Conservation (phyloP, 768 basidiomycete species). For the Calocybe gangraenosa region DNA sequence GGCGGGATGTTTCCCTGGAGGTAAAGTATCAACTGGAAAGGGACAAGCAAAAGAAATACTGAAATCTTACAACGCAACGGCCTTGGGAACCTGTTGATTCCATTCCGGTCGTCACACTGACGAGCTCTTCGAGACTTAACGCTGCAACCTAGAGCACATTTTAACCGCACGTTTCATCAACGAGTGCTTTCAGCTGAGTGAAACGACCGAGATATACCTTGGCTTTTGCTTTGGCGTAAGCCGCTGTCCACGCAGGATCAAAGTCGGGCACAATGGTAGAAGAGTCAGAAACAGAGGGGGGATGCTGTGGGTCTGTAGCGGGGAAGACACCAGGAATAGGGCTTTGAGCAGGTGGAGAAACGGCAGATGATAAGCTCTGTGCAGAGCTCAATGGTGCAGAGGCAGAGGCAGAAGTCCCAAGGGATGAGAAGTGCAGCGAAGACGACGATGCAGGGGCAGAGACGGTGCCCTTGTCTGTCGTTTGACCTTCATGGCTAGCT, state of each 20-base stretch:
- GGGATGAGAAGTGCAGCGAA: not conserved
- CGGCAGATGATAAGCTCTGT: constrained; percentile 26
- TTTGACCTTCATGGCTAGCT: not conserved
- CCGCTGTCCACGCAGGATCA: constrained; percentile 33
- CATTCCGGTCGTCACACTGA: constrained; percentile 44
- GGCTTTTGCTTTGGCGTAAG: constrained; percentile 39
- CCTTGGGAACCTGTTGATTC: constrained; percentile 34
- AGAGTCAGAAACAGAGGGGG: constrained; percentile 34
- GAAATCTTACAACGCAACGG: constrained; percentile 36
- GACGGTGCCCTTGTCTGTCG: not conserved
- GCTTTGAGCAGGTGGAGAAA: constrained; percentile 36
- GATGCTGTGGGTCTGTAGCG: constrained; percentile 36
- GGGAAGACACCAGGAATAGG: constrained; percentile 45
- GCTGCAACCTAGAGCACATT: constrained; percentile 23
- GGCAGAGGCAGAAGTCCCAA: not conserved
- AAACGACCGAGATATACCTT: constrained; percentile 29
- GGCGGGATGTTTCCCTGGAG: constrained; percentile 38
- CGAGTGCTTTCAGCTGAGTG: too few species aligned
- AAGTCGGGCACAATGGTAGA: constrained; percentile 15
- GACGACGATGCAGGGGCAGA: not conserved
- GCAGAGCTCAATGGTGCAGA: not conserved
- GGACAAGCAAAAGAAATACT: not conserved
- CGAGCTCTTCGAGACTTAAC: constrained; percentile 43
- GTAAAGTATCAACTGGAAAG: not conserved
- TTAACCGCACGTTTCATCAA: too few species aligned